Base-by-base conservation (phyloP, 441 rosid species). In the Sinapis alba region DNA sequence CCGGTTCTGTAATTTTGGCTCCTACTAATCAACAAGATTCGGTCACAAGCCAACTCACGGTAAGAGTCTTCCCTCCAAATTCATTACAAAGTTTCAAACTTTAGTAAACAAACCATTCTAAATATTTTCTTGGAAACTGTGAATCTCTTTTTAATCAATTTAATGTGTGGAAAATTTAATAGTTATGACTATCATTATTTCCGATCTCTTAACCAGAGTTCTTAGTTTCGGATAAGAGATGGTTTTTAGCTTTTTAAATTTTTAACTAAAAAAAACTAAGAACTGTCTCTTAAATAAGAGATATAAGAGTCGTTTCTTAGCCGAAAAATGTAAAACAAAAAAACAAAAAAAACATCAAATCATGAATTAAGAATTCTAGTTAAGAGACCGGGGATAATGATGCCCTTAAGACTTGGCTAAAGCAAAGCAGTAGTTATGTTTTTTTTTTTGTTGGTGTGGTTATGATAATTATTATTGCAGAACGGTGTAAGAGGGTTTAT, bases 401-500 rank as follows among this genome's bases (percentile, higher is more conserved):
- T n/a, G n/a, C n/a, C n/a, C n/a, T 6, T 30, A 30, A 0, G 34
- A 6, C 1, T 6, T 7, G 9, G 34, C 6, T 6, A 30, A 30
- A 30, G 34, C 32, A 28, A n/a, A n/a, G n/a, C n/a, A n/a, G 0
- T 6, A 7, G 5, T 28, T 28, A 28, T 30, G 34, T 68, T 24
- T 7, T 2, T 2, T 62, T 21, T 11, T 0, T 62, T 34, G 30
- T 62, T n/a, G n/a, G 67, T 45, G 50, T 61, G 56, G 56, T 18
- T 50, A 50, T 50, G 56, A 50, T 50, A 5, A 18, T 50, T 50
- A 50, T 7, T 50, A 50, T 72, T 83, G 78, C 86, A 89, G 91
- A 87, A 89, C 79, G 94, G 94, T 32, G 82, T 86, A 7, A 81
- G 94, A 83, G 91, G 90, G 67, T 82, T 89, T 60, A 89, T 86